A percentile compares a stretch with the other conserved stretches of the same genome.
phyloP scores from a whole-genome alignment of 2,329 filamentous ascomycete species.

The Trichoderma oligosporum region DNA sequence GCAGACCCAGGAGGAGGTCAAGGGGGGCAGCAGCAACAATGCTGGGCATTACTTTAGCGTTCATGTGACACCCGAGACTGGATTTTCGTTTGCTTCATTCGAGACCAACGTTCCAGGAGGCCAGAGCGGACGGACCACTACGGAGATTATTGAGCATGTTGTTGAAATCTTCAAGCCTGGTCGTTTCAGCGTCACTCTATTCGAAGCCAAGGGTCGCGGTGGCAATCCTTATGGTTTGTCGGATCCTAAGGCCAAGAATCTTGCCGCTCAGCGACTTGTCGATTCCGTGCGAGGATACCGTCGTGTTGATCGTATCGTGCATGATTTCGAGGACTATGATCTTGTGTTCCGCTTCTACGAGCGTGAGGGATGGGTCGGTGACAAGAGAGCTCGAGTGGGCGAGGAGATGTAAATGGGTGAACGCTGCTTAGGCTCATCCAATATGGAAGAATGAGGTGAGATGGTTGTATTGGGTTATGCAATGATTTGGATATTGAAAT shows the following conservation, averaged over 20 bases:
- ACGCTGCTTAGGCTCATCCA: background rate
- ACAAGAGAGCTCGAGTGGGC: slow-evolving; percentile 51
- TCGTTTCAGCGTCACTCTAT: slow-evolving; percentile 95
- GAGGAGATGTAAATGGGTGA: slow-evolving; percentile 41
- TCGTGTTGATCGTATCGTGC: slow-evolving; percentile 88
- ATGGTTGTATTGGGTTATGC: background rate
- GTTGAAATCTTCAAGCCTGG: slow-evolving; percentile 95
- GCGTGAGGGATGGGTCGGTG: slow-evolving; percentile 69
- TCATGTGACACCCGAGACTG: slow-evolving; percentile 93
- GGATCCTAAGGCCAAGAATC: slow-evolving; percentile 38
- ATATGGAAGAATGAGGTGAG: background rate
- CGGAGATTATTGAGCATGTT: slow-evolving; percentile 88
- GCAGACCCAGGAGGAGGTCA: slow-evolving; percentile 34
- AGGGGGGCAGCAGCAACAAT: slow-evolving; percentile 36
- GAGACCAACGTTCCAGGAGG: slow-evolving; percentile 94
- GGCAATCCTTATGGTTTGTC: slow-evolving; percentile 41
- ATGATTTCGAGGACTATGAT: slow-evolving; percentile 96
- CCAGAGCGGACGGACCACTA: slow-evolving; percentile 82
- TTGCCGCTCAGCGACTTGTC: slow-evolving; percentile 52
- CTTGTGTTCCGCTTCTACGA: slow-evolving; percentile 96
- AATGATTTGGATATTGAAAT: background rate
- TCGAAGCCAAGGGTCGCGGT: slow-evolving; percentile 72
- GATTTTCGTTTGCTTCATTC: slow-evolving; percentile 96
- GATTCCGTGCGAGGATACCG: slow-evolving; percentile 83
- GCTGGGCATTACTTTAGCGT: slow-evolving; percentile 93